These are phyloP conservation scores for Pulveroboletus ravenelii DNA, from an alignment of 768 basidiomycete species.

Conservation along the genomic window DNA sequence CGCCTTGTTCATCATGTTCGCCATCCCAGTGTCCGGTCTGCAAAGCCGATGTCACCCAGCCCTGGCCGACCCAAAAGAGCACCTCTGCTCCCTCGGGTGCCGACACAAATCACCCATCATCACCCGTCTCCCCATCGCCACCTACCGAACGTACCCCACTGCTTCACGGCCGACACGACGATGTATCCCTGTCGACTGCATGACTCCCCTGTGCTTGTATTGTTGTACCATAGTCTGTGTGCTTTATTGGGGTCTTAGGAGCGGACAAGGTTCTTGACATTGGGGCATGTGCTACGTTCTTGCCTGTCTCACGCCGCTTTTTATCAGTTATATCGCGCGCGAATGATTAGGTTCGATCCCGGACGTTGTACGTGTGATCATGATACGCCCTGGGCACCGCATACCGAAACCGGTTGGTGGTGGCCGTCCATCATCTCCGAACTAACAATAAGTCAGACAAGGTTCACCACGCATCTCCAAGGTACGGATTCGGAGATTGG, in stretches of 20 bases:
- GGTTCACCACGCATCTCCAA: constrained; percentile 24
- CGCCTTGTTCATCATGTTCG: constrained; percentile 5
- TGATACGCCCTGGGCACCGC: not conserved
- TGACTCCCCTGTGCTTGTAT: constrained; percentile 15
- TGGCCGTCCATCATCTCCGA: constrained; percentile 12
- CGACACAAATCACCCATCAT: constrained; percentile 3
- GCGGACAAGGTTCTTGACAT: not conserved
- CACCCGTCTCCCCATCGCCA: constrained; percentile 12
- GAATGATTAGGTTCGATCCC: constrained; percentile 20
- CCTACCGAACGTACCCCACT: constrained; percentile 34
- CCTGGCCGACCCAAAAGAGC: constrained; percentile 27
- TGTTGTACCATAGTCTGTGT: constrained; percentile 22
- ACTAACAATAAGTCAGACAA: constrained; percentile 29
- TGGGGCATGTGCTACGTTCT: constrained; percentile 10
- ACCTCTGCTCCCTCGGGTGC: constrained; percentile 2
- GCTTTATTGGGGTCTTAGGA: constrained; percentile 4
- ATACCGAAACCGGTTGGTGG: constrained; percentile 13
- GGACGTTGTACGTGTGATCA: constrained; percentile 3
- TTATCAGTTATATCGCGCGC: constrained; percentile 11
- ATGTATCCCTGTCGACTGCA: constrained; percentile 9
- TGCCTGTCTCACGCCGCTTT: constrained; percentile 6
- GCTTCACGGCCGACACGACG: constrained; percentile 19
- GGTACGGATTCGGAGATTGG: constrained; percentile 26
- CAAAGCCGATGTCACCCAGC: constrained; percentile 86
- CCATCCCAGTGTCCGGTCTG: constrained; percentile 77